These are phyloP conservation scores for Ophiostoma piceae DNA, from an alignment of 2,329 filamentous ascomycete genomes.

Conservation along the genomic window DNA sequence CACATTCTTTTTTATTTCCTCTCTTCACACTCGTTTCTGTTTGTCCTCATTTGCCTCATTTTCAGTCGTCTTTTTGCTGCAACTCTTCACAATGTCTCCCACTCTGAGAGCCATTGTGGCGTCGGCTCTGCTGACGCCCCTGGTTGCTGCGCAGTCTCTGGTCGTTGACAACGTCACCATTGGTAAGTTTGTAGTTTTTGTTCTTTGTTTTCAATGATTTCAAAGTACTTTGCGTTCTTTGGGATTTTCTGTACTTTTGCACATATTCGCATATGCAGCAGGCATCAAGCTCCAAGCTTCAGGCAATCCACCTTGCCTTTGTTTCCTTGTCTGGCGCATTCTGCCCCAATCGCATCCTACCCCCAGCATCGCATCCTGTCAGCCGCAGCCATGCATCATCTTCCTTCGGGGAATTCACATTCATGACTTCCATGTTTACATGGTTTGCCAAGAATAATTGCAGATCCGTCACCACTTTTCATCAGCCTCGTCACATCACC, in stretches of 20 bases:
- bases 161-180: constrained; percentile 23
- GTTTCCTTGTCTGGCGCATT: background rate
- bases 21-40: background rate
- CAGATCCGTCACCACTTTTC: background rate
- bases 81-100: background rate
- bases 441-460: background rate
- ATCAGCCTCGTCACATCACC: background rate
- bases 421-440: background rate
- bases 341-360: background rate
- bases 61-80: background rate
- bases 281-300: background rate
- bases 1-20: background rate
- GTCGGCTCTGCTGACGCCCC: constrained; percentile 22
- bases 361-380: background rate
- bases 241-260: background rate
- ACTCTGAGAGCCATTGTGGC: constrained; percentile 19
- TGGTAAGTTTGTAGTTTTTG: constrained; percentile 11
- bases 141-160: constrained; percentile 23
- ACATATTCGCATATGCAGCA: background rate
- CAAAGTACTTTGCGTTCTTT: background rate
- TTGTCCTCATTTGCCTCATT: background rate
- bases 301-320: background rate
- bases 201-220: background rate
- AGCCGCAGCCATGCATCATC: background rate
- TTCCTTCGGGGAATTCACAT: background rate